These are phyloP conservation scores for Colletotrichum agaves DNA, from an alignment of 2,329 filamentous ascomycete species.

Conservation along the genomic window DNA sequence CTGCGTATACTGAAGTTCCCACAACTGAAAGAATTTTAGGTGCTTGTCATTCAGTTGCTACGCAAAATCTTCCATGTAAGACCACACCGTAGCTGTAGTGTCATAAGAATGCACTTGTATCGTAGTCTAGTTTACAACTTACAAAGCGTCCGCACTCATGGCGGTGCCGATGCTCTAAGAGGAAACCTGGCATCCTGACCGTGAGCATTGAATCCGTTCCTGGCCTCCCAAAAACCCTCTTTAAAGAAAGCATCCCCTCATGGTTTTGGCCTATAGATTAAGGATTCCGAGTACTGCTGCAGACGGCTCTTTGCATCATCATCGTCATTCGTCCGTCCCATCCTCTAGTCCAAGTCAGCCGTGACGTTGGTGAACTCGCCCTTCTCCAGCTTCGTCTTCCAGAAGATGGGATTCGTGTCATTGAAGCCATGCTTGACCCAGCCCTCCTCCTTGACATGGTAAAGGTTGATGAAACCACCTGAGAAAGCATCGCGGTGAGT, in stretches of 20 bases:
- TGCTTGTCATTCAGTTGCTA: too few relatives aligned
- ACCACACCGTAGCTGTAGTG: not conserved
- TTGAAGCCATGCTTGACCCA: constrained; percentile 99
- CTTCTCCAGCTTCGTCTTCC: constrained; percentile 98
- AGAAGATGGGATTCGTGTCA: constrained; percentile 99
- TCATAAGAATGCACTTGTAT: constrained; percentile 37
- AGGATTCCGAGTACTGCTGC: not conserved
- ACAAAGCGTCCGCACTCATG: constrained; percentile 25
- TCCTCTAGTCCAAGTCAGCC: constrained; percentile 71
- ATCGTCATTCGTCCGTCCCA: not conserved
- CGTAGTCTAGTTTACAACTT: constrained; percentile 40
- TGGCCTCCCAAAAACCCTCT: constrained; percentile 3
- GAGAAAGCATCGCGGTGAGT: constrained; percentile 99
- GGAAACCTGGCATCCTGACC: constrained; percentile 14
- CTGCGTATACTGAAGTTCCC: too few relatives aligned
- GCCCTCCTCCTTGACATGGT: constrained; percentile 98
- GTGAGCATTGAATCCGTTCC: constrained; percentile 20
- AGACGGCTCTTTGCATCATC: not conserved
- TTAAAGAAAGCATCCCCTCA: not conserved
- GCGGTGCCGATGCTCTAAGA: constrained; percentile 4
- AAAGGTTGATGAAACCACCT: constrained; percentile 97
- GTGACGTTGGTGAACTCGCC: constrained; percentile 98
- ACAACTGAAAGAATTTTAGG: too few relatives aligned
- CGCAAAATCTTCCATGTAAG: not conserved
- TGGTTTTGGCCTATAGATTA: not conserved